Base-by-base conservation (phyloP, 768 basidiomycete genomes). In the Flagelloscypha sp. region DNA sequence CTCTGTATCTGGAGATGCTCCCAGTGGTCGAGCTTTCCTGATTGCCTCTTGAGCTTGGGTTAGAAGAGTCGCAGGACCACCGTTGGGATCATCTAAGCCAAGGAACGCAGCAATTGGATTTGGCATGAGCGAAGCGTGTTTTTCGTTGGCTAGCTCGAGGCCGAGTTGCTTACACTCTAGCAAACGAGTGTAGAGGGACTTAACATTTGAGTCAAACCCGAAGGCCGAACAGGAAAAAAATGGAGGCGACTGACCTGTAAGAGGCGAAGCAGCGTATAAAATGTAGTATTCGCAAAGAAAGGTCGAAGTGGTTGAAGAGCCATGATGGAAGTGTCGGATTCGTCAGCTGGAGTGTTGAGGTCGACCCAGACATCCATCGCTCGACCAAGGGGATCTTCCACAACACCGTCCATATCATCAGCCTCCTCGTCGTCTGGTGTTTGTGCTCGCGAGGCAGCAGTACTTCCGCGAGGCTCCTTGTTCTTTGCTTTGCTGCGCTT, bases 201-300 rank as follows among this genome's bases (percentile, higher is more conserved):
- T 22, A 44, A 38, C 39, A 36, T 24, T 15, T 32, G 27, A 42
- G 42, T 30, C n/a, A 18, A 12, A 41, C 33, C 37, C 41, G 10
- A 16, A 11, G 19, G 30, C 23, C 36, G 15, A 43, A 41, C 35
- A 33, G 18, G 8, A 31, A 10, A 19, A 17, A 12, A 11, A 36
- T 42, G 20, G 36, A 40, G 46, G 34, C 23, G 45, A 50, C 58
- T 40, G 49, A 76, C 94, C 80, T 99, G 90, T 33, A 98, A 55
- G 35, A 94, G 63, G 33, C 95, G 80, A 45, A 98, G 54, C 34
- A 97, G 55, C 6, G 85, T 85, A 61, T 98, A 99, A 54, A 90
- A 87, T 15, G 88, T 84, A 30, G 87, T 89, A 60, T 97, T 95
- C 40, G 76, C 76, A 59, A 94, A 98, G 58, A 97, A 87, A 7